Base-by-base conservation (phyloP, 495 filamentous ascomycete species). In the Opeltia flavorubescens region DNA sequence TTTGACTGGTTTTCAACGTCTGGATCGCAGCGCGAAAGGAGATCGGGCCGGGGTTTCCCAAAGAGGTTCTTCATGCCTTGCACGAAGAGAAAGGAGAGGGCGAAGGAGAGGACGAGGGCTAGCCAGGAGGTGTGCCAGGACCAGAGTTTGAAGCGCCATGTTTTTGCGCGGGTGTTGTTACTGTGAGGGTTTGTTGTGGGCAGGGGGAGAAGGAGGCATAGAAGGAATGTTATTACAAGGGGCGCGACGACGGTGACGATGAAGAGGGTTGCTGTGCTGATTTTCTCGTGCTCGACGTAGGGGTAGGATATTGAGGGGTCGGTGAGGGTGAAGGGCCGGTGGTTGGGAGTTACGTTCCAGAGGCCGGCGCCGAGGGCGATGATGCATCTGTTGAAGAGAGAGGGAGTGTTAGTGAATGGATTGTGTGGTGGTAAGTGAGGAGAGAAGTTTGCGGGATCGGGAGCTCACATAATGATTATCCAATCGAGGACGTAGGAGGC, bases 41-140 rank as follows among this genome's bases (percentile, higher is more conserved):
- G 51, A 60, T 84, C 78, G 7, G 81, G 81, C 9, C 81, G 57
- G 2, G 79, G 79, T 49, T 74, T 79, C 1, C 81, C 81, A 45
- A 78, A 63, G 1, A 84, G 48, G 34, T 74, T 71, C 61, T 85
- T 85, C 56, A 78, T 54, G 1, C 74, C 77, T 46, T 81, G 60
- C 0, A 79, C 81, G 27, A 82, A 59, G 53, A 77, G 67, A 54
- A 73, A 79, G 0, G 67, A 65, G 6, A 66, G 60, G 0, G 77
- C 78, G 3, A 76, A 55, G 0, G 71, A 63, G 11, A 84, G 52
- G 0, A 50, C 79, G 4, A 85, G 61, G 0, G 81, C 81, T 57
- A 83, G 64, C 73, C 75, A 77, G 12, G 72, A 79, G 2, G 67
- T 72, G 51, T 81, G 77, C 68, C 71, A 76, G 53, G 80, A 79